Percentiles rank a stretch among this genome's conserved stretches.
These are phyloP conservation scores for Spergularia marina DNA, from an alignment of 148 eudicot species.

Conservation along the genomic window DNA sequence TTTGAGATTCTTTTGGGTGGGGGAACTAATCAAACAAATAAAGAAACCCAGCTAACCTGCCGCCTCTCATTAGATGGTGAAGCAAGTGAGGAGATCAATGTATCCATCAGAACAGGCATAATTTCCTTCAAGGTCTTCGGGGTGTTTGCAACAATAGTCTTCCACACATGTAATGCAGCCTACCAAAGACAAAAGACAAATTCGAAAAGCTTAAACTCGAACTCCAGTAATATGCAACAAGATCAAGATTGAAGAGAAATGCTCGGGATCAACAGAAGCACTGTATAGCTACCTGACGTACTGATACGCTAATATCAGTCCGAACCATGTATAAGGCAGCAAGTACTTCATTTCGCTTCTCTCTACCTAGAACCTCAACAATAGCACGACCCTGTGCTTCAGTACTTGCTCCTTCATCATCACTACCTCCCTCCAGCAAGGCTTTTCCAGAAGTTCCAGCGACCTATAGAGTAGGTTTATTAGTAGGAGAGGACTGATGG, in stretches of 20 bases:
- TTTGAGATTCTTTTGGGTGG: neutral
- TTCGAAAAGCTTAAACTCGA: neutral
- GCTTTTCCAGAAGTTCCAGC: slow-evolving; percentile 99
- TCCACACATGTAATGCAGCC: slow-evolving; percentile 99
- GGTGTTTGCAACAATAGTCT: slow-evolving; percentile 93
- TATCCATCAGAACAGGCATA: slow-evolving; percentile 95
- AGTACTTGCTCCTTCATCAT: slow-evolving; percentile 99
- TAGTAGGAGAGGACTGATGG: neutral
- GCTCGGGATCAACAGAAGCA: neutral
- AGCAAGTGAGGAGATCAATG: slow-evolving; percentile 85
- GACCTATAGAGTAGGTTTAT: slow-evolving; percentile 43
- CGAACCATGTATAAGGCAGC: slow-evolving; percentile 99
- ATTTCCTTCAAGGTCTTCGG: slow-evolving; percentile 97
- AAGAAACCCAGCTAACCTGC: slow-evolving; percentile 51
- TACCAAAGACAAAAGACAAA: slow-evolving; percentile 24
- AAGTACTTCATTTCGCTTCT: slow-evolving; percentile 94
- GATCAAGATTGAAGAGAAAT: neutral
- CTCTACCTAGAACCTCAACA: slow-evolving; percentile 88
- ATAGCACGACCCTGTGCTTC: slow-evolving; percentile 99
- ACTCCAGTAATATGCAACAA: neutral
- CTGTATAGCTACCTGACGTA: slow-evolving; percentile 74
- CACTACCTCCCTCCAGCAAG: slow-evolving; percentile 99
- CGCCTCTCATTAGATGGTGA: slow-evolving; percentile 94
- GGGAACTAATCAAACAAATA: neutral
- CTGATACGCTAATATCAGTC: slow-evolving; percentile 88